Conservation (phyloP, 768 basidiomycete species). For the Pleurotus pulmonarius region DNA sequence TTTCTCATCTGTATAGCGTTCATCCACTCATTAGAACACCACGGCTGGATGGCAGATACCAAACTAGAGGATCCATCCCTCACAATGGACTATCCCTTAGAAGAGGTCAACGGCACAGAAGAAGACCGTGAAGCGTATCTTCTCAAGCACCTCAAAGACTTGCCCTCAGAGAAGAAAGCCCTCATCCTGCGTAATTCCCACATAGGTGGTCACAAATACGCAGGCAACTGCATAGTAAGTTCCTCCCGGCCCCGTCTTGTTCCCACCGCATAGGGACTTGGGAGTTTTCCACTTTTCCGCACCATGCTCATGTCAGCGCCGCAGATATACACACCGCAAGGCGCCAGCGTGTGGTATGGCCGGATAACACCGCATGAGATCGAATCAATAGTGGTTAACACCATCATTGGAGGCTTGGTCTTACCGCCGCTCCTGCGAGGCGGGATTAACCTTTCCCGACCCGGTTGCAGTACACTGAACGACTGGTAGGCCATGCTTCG, state of each 20-base stretch:
- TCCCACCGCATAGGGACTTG: background rate
- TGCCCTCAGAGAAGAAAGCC: slow-evolving; percentile 57
- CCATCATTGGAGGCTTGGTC: slow-evolving; percentile 80
- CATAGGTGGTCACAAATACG: slow-evolving; percentile 90
- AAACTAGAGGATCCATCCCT: slow-evolving; percentile 59
- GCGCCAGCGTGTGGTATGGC: slow-evolving; percentile 90
- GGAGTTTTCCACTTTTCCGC: background rate
- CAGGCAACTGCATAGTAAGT: slow-evolving; percentile 87
- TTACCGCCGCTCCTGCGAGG: slow-evolving; percentile 84
- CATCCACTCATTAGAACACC: slow-evolving; percentile 53
- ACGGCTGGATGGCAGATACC: slow-evolving; percentile 75
- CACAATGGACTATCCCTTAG: slow-evolving; percentile 50
- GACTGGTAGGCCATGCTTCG: slow-evolving; percentile 54
- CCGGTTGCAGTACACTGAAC: slow-evolving; percentile 62
- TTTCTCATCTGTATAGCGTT: slow-evolving; percentile 49
- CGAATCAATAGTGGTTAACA: slow-evolving; percentile 80
- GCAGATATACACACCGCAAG: slow-evolving; percentile 84
- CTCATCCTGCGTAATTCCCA: slow-evolving; percentile 88
- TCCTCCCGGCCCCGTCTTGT: slow-evolving; percentile 4
- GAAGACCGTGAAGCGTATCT: slow-evolving; percentile 57
- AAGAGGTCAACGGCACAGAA: slow-evolving; percentile 48
- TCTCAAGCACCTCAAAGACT: slow-evolving; percentile 46
- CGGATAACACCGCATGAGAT: slow-evolving; percentile 90
- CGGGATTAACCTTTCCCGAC: slow-evolving; percentile 73
- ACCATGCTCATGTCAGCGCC: too few relatives aligned